Conservation (phyloP, 2,329 filamentous ascomycete species). For the Pestalotiopsis sp. region DNA sequence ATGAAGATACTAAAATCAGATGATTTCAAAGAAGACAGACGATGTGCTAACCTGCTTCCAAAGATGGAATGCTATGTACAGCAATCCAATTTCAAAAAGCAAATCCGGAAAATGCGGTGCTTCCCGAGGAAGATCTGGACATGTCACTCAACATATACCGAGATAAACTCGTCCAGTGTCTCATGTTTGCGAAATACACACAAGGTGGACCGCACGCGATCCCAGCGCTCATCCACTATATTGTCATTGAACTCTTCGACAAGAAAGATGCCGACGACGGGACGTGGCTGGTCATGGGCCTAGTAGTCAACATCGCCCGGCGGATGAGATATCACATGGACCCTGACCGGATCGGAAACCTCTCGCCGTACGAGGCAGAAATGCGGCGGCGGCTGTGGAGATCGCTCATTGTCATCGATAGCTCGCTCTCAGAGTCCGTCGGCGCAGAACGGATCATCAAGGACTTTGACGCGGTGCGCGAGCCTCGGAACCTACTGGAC, state of each 20-base stretch:
- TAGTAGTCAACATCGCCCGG: constrained; percentile 32
- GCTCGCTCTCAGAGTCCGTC: constrained; percentile 42
- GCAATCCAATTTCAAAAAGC: constrained; percentile 28
- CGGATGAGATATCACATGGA: constrained; percentile 48
- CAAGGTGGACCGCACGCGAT: constrained; percentile 44
- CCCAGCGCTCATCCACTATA: constrained; percentile 39
- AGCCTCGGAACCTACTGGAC: constrained; percentile 47
- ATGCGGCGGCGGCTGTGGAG: constrained; percentile 48
- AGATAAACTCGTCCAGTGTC: constrained; percentile 36
- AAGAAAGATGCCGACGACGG: constrained; percentile 34
- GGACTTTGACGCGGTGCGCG: constrained; percentile 14
- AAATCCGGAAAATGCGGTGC: constrained; percentile 29
- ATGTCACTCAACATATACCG: constrained; percentile 12
- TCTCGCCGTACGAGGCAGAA: constrained; percentile 45
- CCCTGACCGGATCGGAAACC: constrained; percentile 39
- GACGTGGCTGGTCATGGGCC: constrained; percentile 37
- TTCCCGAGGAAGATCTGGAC: neutral
- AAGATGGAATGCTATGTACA: constrained; percentile 44
- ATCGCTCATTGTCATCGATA: constrained; percentile 42
- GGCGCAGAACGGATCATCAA: constrained; percentile 46
- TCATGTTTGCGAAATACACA: constrained; percentile 42
- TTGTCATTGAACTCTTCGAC: constrained; percentile 32
- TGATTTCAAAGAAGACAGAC: neutral
- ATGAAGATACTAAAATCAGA: too few species aligned
- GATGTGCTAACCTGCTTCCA: neutral